Evolutionary conservation across 805 yeast genomes (phyloP), one percentile per base, ranked within the genome.

Genomic region (Scheffersomyces stipitis): DNA sequence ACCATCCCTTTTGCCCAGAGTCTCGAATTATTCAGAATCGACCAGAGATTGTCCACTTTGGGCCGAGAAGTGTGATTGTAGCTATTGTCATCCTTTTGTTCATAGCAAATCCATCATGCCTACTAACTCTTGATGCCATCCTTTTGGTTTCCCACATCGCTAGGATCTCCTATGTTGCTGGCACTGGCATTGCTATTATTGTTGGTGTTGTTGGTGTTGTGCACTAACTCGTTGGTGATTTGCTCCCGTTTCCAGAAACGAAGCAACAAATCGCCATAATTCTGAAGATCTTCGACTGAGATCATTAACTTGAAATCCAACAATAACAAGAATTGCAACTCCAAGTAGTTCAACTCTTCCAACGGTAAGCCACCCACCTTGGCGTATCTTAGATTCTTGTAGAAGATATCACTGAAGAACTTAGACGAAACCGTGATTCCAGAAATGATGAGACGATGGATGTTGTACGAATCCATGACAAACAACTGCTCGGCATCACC

Each of bases 351-450:
- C 57, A 93, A 73, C 59, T 93, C 99, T 38, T 87, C 96, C 39
- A 89, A 71, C 5, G 97, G 96, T 37, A 91, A 72, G 0, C 98
- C 98, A 4, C 98, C 98, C 30, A 91, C 93, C 59, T 90, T 86
- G 8, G 97, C 96, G 60, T 91, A 91, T 45, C 98, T 76, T 37
- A 93, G 81, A 59, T 91, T 91, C 56, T 91, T 91, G 71, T 91
- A 91, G 55, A 90, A 91, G 33, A 90, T 87, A 62, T 91, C 98
- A 51, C 91, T 82, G 60, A 90, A 90, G 60, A 91, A 91, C 66
- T 93, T 93, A 26, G 96, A 85, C 18, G 96, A 87, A 17, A 93
- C 97, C 0, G 99, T 91, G 42, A 93, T 83, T 4, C 97, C 98
- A 9, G 96, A 85, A 32, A 93, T 91, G 34, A 93, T 86, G 46